Evolutionary conservation across 352 stramenopile genomes (phyloP).

Genomic region (Hyaloperonospora brassicae): DNA sequence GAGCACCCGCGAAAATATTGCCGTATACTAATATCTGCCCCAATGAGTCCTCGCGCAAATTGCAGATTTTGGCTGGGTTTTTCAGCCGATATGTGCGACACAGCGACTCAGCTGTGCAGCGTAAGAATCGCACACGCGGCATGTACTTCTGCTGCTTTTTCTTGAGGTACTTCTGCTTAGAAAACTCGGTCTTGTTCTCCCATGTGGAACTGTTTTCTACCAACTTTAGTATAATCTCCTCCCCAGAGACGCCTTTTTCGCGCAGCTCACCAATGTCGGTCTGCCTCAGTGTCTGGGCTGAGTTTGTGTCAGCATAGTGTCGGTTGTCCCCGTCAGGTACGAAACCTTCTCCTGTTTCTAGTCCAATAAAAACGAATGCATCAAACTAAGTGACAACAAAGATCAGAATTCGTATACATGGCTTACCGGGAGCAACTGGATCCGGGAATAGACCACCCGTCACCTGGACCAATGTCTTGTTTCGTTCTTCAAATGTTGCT

Average conservation of each 20-base stretch:
- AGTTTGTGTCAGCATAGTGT: constrained; percentile 81
- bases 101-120: constrained; percentile 85
- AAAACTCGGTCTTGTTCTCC: constrained; percentile 92
- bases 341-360: constrained; percentile 76
- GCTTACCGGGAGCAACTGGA: constrained; percentile 58
- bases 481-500: constrained; percentile 77
- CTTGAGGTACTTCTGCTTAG: constrained; percentile 94
- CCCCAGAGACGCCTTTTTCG: constrained; percentile 56
- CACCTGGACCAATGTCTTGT: constrained; percentile 69
- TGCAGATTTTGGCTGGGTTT: constrained; percentile 86
- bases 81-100: constrained; percentile 86
- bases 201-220: constrained; percentile 94
- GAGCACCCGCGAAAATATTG: constrained; percentile 86
- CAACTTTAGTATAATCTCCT: constrained; percentile 89
- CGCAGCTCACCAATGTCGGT: constrained; percentile 59
- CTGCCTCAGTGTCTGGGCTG: constrained; percentile 68
- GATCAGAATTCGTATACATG: background rate
- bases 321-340: constrained; percentile 71
- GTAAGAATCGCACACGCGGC: constrained; percentile 72
- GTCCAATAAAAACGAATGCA: background rate
- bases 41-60: constrained; percentile 89
- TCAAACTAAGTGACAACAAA: background rate
- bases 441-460: constrained; percentile 73
- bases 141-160: constrained; percentile 94
- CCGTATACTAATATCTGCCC: constrained; percentile 89